phyloP scores from a whole-genome alignment of 2,329 filamentous ascomycete species.

The Plectosphaerella cucumerina region DNA sequence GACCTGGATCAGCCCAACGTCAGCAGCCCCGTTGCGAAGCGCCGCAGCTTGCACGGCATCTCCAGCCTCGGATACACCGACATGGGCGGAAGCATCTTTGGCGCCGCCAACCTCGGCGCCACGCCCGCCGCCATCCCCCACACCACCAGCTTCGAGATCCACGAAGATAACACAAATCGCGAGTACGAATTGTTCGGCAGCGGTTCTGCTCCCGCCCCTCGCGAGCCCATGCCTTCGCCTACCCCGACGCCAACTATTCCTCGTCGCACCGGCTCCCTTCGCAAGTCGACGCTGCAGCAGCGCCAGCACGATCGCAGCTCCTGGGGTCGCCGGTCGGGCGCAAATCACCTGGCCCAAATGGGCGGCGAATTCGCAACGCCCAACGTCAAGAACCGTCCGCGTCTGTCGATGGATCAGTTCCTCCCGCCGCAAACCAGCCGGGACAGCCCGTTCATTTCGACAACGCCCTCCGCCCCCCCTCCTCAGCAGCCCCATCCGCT shows the following conservation, averaged over 20 bases:
- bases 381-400: constrained; percentile 57
- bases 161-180: constrained; percentile 29
- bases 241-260: constrained; percentile 52
- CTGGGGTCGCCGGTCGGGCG: constrained; percentile 56
- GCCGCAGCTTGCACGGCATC: constrained; percentile 78
- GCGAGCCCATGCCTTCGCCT: constrained; percentile 39
- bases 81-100: constrained; percentile 67
- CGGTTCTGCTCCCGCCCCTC: constrained; percentile 20
- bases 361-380: constrained; percentile 52
- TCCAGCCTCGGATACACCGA: constrained; percentile 47
- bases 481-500: constrained; percentile 72
- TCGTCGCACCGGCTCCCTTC: constrained; percentile 70
- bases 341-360: constrained; percentile 48
- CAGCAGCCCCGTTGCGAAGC: constrained; percentile 85
- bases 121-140: constrained; percentile 26
- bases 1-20: constrained; percentile 74
- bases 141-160: constrained; percentile 39
- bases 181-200: constrained; percentile 52
- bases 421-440: constrained; percentile 57
- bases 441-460: constrained; percentile 61
- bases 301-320: constrained; percentile 66
- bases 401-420: constrained; percentile 77
- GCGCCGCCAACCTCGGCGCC: constrained; percentile 34
- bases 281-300: constrained; percentile 85
- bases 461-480: constrained; percentile 47